Evolutionary conservation across 768 basidiomycete genomes (phyloP).

Genomic region (Termitomyces bulborhizus): DNA sequence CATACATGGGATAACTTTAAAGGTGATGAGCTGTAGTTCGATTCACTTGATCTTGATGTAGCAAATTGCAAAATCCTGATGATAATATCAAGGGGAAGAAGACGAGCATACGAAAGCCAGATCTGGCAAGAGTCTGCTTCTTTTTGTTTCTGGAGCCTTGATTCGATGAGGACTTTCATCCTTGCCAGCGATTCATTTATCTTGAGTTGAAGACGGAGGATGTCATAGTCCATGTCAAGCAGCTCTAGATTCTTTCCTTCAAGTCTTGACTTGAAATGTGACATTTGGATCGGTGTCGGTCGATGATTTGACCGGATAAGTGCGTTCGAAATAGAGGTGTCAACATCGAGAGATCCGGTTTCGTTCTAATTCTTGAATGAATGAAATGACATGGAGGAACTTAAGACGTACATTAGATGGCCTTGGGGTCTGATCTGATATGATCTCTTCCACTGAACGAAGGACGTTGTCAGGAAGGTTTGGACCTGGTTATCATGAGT

Average conservation of each 20-base stretch:
- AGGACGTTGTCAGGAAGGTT: background rate
- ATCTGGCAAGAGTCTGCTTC: background rate
- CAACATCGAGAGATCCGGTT: background rate
- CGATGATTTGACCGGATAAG: background rate
- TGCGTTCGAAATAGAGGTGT: background rate
- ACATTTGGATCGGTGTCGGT: background rate
- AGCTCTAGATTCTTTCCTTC: background rate
- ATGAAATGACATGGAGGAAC: background rate
- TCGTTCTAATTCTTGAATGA: background rate
- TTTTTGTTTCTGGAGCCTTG: background rate
- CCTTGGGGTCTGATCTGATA: background rate
- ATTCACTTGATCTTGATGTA: background rate
- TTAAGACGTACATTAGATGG: background rate
- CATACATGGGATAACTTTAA: background rate
- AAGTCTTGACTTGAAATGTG: background rate
- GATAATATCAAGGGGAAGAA: background rate
- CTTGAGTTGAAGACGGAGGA: slow-evolving; percentile 1
- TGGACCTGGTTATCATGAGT: background rate
- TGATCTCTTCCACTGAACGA: background rate
- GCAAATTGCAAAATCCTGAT: background rate
- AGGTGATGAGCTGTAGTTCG: background rate
- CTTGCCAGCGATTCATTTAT: background rate
- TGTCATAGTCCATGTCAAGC: background rate
- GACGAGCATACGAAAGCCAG: background rate
- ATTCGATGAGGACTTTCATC: background rate